phyloP scores from a whole-genome alignment of 1,139 yeast species.

The Geotrichum bryndzae region DNA sequence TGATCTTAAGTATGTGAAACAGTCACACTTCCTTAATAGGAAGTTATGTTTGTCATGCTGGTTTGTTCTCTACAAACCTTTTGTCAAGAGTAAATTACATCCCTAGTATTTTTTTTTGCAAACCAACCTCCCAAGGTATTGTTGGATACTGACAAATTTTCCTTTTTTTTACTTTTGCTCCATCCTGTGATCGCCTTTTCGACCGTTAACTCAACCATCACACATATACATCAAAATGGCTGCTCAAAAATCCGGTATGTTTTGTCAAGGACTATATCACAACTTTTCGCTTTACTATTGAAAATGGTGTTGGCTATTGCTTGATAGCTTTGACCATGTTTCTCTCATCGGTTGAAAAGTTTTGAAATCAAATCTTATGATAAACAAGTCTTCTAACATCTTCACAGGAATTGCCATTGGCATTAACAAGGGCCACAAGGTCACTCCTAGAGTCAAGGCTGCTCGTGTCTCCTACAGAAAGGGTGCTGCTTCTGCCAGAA shows the following conservation, averaged over 20 bases:
- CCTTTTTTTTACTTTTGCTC: not conserved
- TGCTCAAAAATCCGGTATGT: slow-evolving; percentile 41
- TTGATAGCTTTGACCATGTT: slow-evolving; percentile 1
- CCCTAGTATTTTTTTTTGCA: slow-evolving; percentile 1
- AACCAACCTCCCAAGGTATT: not conserved
- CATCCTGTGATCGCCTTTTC: slow-evolving; percentile 19
- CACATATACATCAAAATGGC: slow-evolving; percentile 35
- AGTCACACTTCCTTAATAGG: slow-evolving; percentile 8
- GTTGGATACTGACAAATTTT: slow-evolving; percentile 6
- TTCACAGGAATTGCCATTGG: slow-evolving; percentile 90
- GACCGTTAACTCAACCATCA: slow-evolving; percentile 22
- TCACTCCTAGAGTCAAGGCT: slow-evolving; percentile 85
- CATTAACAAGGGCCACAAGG: slow-evolving; percentile 98
- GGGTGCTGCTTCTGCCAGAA: slow-evolving; percentile 95
- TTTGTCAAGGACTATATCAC: not conserved
- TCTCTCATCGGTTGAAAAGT: not conserved
- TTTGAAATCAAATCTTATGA: not conserved
- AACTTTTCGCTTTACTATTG: not conserved
- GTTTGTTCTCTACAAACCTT: not conserved
- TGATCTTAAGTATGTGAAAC: not conserved
- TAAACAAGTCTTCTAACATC: not conserved
- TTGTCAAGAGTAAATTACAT: not conserved
- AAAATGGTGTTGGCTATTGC: not conserved
- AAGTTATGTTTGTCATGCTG: not conserved
- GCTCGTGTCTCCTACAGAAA: slow-evolving; percentile 95